phyloP scores from a whole-genome alignment of 768 basidiomycete genomes.

The Pleurotus giganteus region DNA sequence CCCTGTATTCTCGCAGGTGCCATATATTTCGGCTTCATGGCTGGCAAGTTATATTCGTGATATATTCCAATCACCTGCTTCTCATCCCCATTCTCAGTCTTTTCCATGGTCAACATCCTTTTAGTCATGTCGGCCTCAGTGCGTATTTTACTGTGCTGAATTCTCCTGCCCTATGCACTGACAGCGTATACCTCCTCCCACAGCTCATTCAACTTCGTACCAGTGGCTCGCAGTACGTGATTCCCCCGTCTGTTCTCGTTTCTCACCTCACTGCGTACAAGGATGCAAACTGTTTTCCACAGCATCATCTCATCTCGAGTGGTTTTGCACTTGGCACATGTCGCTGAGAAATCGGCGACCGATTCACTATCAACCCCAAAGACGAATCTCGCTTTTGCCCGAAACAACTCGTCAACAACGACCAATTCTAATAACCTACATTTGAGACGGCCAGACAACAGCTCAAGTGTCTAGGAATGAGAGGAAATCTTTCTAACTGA shows the following conservation, averaged over 20 bases:
- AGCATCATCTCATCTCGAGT: background rate
- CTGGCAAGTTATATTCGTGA: background rate
- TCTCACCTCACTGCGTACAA: background rate
- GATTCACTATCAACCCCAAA: background rate
- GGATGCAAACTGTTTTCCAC: background rate
- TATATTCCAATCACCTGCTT: background rate
- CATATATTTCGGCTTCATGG: constrained; percentile 4
- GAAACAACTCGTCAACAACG: no score
- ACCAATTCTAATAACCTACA: no score
- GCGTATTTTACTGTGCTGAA: background rate
- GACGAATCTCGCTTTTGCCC: background rate
- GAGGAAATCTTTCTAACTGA: no score
- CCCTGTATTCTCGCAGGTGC: background rate
- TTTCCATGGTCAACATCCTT: background rate
- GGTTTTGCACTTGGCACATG: background rate
- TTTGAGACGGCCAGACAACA: no score
- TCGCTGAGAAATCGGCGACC: background rate
- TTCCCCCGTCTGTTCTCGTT: no score
- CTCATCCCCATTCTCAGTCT: background rate
- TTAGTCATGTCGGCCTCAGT: background rate
- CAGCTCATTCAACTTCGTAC: background rate
- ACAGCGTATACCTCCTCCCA: background rate
- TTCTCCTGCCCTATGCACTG: background rate
- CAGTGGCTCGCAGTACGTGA: background rate
- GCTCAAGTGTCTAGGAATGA: no score